Base-by-base conservation (phyloP, 495 filamentous ascomycete genomes). In the Aspergillus wentii region DNA sequence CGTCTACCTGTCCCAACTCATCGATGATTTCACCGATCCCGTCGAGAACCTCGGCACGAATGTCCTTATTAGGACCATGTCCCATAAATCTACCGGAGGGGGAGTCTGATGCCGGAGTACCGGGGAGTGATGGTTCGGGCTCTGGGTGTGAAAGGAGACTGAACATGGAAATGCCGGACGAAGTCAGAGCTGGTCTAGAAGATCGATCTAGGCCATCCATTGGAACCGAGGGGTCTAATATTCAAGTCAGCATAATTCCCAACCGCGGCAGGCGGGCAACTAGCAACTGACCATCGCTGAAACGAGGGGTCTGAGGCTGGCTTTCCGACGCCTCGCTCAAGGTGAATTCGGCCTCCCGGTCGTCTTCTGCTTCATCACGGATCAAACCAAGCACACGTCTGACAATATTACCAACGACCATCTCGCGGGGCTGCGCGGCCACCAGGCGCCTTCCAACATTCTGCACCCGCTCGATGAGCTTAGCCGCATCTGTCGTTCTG, bases 391-490 rank as follows among this genome's bases (percentile, higher is more conserved):
- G 66, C 13, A 96, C 84, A 39, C 92, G 82, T 37, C 91, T 75
- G 20, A 95, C 86, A 49, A 97, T 85, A 49, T 97, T 98, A 31
- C 91, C 91, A 17, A 95, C 88, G 3, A 85, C 87, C 51, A 94
- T 79, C 63, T 96, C 92, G 13, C 82, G 71, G 10, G 92, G 91
- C 43, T 92, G 88, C 8, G 92, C 88, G 25, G 80, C 72, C 23
- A 80, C 78, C 25, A 98, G 72, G 33, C 77, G 74, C 40, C 75
- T 73, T 20, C 91, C 92, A 27, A 88, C 76, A 30, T 72, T 69
- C 40, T 85, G 82, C 40, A 97, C 77, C 30, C 82, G 79, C 37
- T 82, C 72, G 20, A 96, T 76, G 35, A 98, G 78, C 55, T 80
- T 82, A 18, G 75, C 72, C 31, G 88, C 80, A 57, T 91, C 85